Conservation (phyloP, 768 basidiomycete species). For the Tricholoma terreum region DNA sequence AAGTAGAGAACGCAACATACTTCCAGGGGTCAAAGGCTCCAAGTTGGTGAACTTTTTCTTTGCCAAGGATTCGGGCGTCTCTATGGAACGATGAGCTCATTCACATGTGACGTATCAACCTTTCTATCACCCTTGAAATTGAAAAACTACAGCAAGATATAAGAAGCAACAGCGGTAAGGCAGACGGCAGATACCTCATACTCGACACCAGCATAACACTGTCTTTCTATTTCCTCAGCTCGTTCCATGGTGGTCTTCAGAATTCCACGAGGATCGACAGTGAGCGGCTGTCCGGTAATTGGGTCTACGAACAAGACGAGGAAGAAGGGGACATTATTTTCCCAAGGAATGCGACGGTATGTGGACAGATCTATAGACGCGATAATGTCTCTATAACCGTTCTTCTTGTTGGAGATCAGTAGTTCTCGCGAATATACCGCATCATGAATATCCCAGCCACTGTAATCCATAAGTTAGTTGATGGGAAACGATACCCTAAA, state of each 20-base stretch:
- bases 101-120: background rate
- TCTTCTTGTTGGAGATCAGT: constrained; percentile 84
- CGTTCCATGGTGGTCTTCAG: constrained; percentile 56
- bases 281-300: constrained; percentile 70
- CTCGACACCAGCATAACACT: constrained; percentile 85
- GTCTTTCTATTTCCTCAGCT: constrained; percentile 46
- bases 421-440: constrained; percentile 80
- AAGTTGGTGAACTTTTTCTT: constrained; percentile 78
- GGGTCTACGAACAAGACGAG: constrained; percentile 89
- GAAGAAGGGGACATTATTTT: constrained; percentile 90
- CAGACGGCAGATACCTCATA: constrained; percentile 66
- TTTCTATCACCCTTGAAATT: constrained; percentile 73
- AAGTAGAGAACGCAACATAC: constrained; percentile 45
- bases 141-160: constrained; percentile 60
- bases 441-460: constrained; percentile 94
- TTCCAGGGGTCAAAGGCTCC: constrained; percentile 86
- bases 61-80: constrained; percentile 73
- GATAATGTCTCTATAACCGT: constrained; percentile 88
- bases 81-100: constrained; percentile 34
- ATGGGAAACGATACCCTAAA: constrained; percentile 5
- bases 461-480: constrained; percentile 23
- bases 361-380: constrained; percentile 86
- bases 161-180: constrained; percentile 1
- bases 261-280: constrained; percentile 85
- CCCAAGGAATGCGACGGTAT: constrained; percentile 89